These are phyloP conservation scores for Cicer arietinum DNA, from an alignment of 306 rosid species.

Conservation along the genomic window DNA sequence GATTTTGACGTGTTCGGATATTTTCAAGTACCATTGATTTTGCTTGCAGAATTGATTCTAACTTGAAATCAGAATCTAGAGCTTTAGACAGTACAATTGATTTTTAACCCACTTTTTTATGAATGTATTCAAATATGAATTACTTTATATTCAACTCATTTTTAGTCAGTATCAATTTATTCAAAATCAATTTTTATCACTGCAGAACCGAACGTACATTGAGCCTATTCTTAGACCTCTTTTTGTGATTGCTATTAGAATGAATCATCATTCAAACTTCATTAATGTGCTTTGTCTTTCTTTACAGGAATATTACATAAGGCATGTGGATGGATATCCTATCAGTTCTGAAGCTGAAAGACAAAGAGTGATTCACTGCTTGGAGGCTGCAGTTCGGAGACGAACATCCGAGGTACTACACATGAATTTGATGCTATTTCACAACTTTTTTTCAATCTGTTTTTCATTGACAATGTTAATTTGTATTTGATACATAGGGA, in stretches of 20 bases:
- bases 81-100: too few species aligned
- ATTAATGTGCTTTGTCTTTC: conserved; percentile 8
- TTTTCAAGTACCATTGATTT: too few species aligned
- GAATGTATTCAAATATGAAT: too few species aligned
- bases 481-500: conserved; percentile 63
- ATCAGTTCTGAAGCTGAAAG: conserved; percentile 92
- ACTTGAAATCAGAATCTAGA: too few species aligned
- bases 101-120: too few species aligned
- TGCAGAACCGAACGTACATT: too few species aligned
- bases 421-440: not conserved
- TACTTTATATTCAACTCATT: too few species aligned
- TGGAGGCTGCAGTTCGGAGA: conserved; percentile 93
- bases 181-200: too few species aligned
- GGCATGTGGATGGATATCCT: conserved; percentile 90
- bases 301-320: conserved; percentile 80
- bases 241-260: conserved; percentile 12
- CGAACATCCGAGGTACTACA: conserved; percentile 79
- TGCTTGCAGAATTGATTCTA: too few species aligned
- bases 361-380: conserved; percentile 89
- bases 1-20: too few species aligned
- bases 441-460: not conserved
- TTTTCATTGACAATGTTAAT: conserved; percentile 17
- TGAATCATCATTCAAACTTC: conserved; percentile 15
- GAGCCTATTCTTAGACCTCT: conserved; percentile 11
- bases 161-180: too few species aligned